These are phyloP conservation scores for Vitis hybrid DNA, from an alignment of 177 flowering plant species.

Conservation along the genomic window DNA sequence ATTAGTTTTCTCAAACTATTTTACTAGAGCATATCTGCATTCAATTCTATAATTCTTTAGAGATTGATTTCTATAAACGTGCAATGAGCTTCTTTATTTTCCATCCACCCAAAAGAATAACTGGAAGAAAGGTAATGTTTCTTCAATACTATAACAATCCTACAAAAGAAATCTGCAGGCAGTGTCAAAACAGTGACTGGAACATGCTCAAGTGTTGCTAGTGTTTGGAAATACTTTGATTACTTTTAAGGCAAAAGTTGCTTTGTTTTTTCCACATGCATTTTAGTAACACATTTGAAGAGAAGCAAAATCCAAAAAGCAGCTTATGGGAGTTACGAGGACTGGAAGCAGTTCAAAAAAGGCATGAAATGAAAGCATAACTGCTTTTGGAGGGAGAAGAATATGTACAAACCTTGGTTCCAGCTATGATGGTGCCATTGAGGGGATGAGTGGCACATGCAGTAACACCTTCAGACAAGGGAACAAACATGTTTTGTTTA, in stretches of 20 bases:
- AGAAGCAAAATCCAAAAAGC: neutral
- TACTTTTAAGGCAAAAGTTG: neutral
- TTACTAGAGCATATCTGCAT: too few species aligned
- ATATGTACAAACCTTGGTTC: constrained; percentile 65
- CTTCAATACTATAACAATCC: too few species aligned
- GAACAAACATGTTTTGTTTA: constrained; percentile 50
- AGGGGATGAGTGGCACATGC: constrained; percentile 83
- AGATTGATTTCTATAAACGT: too few species aligned
- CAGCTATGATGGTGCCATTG: constrained; percentile 73
- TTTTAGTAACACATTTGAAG: neutral
- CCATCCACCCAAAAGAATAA: too few species aligned
- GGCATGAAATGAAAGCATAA: neutral
- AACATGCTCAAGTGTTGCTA: neutral
- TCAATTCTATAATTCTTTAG: too few species aligned
- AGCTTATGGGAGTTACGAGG: neutral
- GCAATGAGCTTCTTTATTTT: too few species aligned
- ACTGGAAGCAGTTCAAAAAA: neutral
- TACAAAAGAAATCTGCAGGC: too few species aligned
- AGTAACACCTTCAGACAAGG: constrained; percentile 62
- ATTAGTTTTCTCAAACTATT: too few species aligned
- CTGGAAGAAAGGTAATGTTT: too few species aligned
- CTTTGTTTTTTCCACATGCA: neutral
- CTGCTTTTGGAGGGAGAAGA: neutral
- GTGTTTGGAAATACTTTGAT: neutral
- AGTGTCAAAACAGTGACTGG: too few species aligned